These are phyloP conservation scores for Phytophthora uliginosa DNA, from an alignment of 352 stramenopile species.

Conservation along the genomic window DNA sequence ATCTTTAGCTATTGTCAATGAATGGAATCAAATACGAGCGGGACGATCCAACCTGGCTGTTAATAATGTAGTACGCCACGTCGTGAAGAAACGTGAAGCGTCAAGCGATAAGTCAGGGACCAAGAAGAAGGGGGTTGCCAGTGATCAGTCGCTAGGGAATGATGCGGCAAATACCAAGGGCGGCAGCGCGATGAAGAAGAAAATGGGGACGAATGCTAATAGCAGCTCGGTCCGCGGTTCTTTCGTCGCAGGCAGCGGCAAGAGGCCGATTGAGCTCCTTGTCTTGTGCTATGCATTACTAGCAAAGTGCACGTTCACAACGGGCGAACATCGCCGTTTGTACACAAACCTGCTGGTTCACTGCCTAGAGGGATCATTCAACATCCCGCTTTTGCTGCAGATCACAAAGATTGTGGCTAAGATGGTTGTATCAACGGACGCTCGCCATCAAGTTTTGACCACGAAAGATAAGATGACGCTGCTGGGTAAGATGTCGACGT, in stretches of 20 bases:
- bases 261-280: constrained; percentile 85
- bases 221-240: constrained; percentile 35
- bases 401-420: constrained; percentile 85
- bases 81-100: constrained; percentile 71
- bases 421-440: constrained; percentile 61
- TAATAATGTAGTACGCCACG: constrained; percentile 83
- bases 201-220: constrained; percentile 28
- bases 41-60: constrained; percentile 82
- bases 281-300: constrained; percentile 84
- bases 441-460: constrained; percentile 73
- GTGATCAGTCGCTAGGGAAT: constrained; percentile 34
- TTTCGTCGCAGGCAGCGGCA: constrained; percentile 35
- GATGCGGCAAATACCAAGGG: constrained; percentile 31
- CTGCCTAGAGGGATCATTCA: constrained; percentile 87
- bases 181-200: constrained; percentile 56
- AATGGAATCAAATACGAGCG: constrained; percentile 81
- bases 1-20: constrained; percentile 84
- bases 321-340: constrained; percentile 74
- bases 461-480: constrained; percentile 92
- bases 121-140: constrained; percentile 62
- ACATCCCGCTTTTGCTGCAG: constrained; percentile 85
- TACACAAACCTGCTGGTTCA: constrained; percentile 90
- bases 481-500: constrained; percentile 88
- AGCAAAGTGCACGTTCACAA: constrained; percentile 84
- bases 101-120: constrained; percentile 53